These are phyloP conservation scores for Tylopilus orsonianus DNA, from an alignment of 1,284 basidiomycete species.

Conservation along the genomic window DNA sequence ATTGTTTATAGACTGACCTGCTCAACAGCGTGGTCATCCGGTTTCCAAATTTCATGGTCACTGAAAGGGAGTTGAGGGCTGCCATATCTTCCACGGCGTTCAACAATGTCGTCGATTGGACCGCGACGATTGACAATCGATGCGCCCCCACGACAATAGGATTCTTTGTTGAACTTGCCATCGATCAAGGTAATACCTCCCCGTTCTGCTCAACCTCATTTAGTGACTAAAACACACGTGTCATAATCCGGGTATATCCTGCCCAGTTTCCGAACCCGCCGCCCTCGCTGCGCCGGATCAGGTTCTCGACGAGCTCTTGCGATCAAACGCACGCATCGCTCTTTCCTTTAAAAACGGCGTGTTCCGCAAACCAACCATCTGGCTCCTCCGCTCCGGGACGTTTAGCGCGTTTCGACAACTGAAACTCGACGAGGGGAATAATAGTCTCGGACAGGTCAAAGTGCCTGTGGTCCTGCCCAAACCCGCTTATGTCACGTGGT, in stretches of 20 bases:
- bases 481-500: slow-evolving; percentile 7
- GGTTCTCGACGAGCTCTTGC: slow-evolving; percentile 5
- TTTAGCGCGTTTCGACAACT: slow-evolving; percentile 20
- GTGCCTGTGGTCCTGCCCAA: slow-evolving; percentile 18
- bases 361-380: slow-evolving; percentile 15
- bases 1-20: background rate
- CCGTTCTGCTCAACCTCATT: background rate
- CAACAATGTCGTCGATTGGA: slow-evolving; percentile 19
- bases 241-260: too few relatives aligned
- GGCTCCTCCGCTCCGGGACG: slow-evolving; percentile 16
- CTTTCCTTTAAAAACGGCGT: background rate
- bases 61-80: slow-evolving; percentile 10
- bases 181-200: slow-evolving; percentile 3
- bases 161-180: slow-evolving; percentile 20
- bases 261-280: slow-evolving; percentile 1
- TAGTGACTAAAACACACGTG: too few relatives aligned
- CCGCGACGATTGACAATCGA: slow-evolving; percentile 16
- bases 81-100: slow-evolving; percentile 5
- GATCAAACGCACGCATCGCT: background rate
- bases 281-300: background rate
- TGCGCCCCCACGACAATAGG: slow-evolving; percentile 10
- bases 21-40: slow-evolving; percentile 10
- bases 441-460: slow-evolving; percentile 18
- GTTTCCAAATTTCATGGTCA: slow-evolving; percentile 10
- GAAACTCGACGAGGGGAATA: slow-evolving; percentile 17